Evolutionary conservation across 106 monocot genomes (phyloP), one percentile per base, ranked within the genome.

Genomic region (Apostasia shenzhenica): DNA sequence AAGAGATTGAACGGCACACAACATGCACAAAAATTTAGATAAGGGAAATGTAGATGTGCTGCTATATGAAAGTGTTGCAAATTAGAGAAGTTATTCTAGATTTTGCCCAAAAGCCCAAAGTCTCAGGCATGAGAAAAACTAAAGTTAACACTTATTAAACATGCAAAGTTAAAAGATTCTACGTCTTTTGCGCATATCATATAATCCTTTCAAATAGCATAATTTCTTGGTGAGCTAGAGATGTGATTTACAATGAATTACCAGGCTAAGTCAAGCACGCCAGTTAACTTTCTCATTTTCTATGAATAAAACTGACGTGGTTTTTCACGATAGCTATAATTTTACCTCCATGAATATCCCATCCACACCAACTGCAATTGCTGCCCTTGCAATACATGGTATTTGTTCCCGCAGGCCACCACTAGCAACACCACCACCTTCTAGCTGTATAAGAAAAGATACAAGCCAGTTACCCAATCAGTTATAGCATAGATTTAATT

Each of bases 341-440:
- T 14, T 83, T 84, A 92, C 97, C 92, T 97, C 97, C 97, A 92
- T 87, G 66, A 97, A 97, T 51, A 97, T 84, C 68, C 92, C 97
- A 85, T 92, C 92, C 55, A 97, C 92, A 1, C 97, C 97, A 72
- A 92, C 97, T 45, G 85, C 92, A 75, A 90, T 87, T 54, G 81
- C 64, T 48, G 89, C 92, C 70, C 97, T 89, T 67, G 84, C 92
- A 73, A 97, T 90, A 60, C 97, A 97, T 45, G 97, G 97, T 70
- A 97, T 97, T 77, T 92, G 63, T 65, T 97, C 97, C 45, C 92
- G 86, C 6, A 90, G 75, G 58, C 97, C 97, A 62, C 97, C 97
- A 76, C 97, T 97, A 63, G 97, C 89, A 76, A 97, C 89, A 60
- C 97, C 97, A 51, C 97, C 97, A 73, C 92, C 92, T 61, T 97